phyloP scores from a whole-genome alignment of 768 basidiomycete genomes.

The Suillus tomentosus region DNA sequence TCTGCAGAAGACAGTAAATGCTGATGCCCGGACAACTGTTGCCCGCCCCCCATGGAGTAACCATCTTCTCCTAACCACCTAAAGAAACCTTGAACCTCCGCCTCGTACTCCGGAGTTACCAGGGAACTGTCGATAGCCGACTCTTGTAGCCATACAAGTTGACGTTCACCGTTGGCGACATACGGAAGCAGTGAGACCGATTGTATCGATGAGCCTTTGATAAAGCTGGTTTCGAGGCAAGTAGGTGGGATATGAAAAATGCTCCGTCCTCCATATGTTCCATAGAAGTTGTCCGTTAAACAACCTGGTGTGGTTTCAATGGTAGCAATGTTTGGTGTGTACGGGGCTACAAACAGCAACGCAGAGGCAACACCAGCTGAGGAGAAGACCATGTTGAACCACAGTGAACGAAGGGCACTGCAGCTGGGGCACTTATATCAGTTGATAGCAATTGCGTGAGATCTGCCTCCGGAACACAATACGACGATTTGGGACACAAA shows the following conservation, averaged over 20 bases:
- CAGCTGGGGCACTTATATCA: neutral
- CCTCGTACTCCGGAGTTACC: slow-evolving; percentile 32
- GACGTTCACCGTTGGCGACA: slow-evolving; percentile 29
- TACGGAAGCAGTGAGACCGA: slow-evolving; percentile 31
- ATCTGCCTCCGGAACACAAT: neutral
- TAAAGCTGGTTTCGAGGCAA: slow-evolving; percentile 36
- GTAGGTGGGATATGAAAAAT: slow-evolving; percentile 45
- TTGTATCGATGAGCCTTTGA: slow-evolving; percentile 24
- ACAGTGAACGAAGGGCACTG: neutral
- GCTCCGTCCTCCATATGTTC: slow-evolving; percentile 55
- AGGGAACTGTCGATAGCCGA: slow-evolving; percentile 51
- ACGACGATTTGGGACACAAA: neutral
- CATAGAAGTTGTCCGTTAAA: slow-evolving; percentile 53
- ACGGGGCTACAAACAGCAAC: slow-evolving; percentile 25
- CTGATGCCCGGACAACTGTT: slow-evolving; percentile 22
- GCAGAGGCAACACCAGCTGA: neutral
- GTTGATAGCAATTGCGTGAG: neutral
- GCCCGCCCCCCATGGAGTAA: slow-evolving; percentile 8
- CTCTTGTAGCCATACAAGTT: slow-evolving; percentile 66
- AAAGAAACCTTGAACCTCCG: slow-evolving; percentile 42
- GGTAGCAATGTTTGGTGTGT: slow-evolving; percentile 16
- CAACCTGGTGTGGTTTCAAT: slow-evolving; percentile 37
- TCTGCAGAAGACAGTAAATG: slow-evolving; percentile 19
- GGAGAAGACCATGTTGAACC: slow-evolving; percentile 4
- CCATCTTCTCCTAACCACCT: slow-evolving; percentile 27